phyloP scores from a whole-genome alignment of 148 eudicot genomes.

The Bassia scoparia region DNA sequence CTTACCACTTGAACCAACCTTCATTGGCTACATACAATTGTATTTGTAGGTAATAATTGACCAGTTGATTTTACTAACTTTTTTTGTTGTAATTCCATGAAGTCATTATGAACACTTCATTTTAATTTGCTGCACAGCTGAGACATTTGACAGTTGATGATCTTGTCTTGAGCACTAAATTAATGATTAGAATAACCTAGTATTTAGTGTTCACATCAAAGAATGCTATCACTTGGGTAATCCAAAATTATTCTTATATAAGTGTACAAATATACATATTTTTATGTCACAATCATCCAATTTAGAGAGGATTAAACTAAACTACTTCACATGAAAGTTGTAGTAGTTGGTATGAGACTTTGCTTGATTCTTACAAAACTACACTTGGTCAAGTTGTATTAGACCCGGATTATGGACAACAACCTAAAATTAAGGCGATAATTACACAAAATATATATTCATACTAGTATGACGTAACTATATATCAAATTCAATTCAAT shows the following conservation, averaged over 20 bases:
- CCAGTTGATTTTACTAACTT: too few relatives aligned
- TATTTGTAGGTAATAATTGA: too few relatives aligned
- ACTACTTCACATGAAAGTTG: slow-evolving; percentile 15
- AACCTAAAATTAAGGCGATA: neutral
- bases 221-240: neutral
- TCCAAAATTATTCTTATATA: slow-evolving; percentile 3
- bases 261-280: neutral
- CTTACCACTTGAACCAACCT: too few relatives aligned
- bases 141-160: too few relatives aligned
- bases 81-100: neutral
- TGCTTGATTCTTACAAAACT: slow-evolving; percentile 13
- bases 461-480: neutral
- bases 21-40: too few relatives aligned
- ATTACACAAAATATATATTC: neutral
- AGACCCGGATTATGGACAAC: slow-evolving; percentile 7
- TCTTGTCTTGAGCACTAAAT: neutral
- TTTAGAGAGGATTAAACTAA: neutral
- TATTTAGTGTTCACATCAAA: slow-evolving; percentile 8
- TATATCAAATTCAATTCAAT: too few relatives aligned
- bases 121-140: neutral
- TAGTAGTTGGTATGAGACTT: neutral
- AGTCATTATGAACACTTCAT: neutral
- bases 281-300: neutral
- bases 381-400: slow-evolving; percentile 4
- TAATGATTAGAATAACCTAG: neutral